Evolutionary conservation across 2,329 filamentous ascomycete species (phyloP).

Genomic region (Colletotrichum phormii): DNA sequence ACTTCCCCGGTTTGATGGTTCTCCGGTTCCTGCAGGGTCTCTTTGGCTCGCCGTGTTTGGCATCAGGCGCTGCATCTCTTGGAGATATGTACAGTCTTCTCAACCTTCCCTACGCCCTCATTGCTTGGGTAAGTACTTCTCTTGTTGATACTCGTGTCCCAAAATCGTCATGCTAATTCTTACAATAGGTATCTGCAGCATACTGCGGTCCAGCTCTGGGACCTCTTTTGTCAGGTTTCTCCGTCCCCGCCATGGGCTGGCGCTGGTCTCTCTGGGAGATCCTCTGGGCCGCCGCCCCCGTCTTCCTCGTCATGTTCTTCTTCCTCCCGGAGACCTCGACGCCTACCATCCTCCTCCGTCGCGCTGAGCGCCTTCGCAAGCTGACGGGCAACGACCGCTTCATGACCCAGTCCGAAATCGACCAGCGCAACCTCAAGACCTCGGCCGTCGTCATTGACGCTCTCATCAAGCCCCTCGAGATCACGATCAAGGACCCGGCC

Average conservation of each 20-base stretch:
- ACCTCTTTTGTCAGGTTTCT: constrained; percentile 70
- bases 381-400: constrained; percentile 68
- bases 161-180: background rate
- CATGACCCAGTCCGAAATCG: constrained; percentile 73
- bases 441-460: constrained; percentile 62
- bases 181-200: constrained; percentile 45
- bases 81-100: constrained; percentile 66
- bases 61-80: constrained; percentile 65
- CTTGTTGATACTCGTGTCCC: background rate
- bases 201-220: constrained; percentile 64
- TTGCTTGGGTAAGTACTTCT: constrained; percentile 59
- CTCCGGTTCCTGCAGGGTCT: constrained; percentile 74
- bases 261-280: constrained; percentile 75
- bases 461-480: constrained; percentile 70
- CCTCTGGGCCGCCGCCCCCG: constrained; percentile 69
- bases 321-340: constrained; percentile 73
- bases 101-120: constrained; percentile 68
- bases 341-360: constrained; percentile 69
- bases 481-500: constrained; percentile 71
- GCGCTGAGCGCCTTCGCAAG: constrained; percentile 70
- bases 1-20: constrained; percentile 73
- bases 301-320: constrained; percentile 71
- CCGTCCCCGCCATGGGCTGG: constrained; percentile 68
- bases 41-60: constrained; percentile 74
- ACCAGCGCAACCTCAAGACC: constrained; percentile 65